These are phyloP conservation scores for Lichtheimia ramosa DNA, from an alignment of 371 early-diverging fungal species.

Conservation along the genomic window DNA sequence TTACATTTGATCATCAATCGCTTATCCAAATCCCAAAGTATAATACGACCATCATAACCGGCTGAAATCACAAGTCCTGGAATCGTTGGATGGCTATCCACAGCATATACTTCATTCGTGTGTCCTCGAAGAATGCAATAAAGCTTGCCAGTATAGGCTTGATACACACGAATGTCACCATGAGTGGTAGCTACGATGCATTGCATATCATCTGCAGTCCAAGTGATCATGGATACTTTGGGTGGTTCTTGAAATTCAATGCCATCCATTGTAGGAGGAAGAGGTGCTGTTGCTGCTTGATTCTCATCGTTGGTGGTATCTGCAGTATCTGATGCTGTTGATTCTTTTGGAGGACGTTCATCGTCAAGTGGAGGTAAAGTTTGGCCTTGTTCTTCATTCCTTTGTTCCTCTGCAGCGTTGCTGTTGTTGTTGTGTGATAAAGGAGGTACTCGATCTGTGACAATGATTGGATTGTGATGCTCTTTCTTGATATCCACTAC, in stretches of 20 bases:
- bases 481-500: slow-evolving; percentile 32
- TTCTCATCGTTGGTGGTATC: background rate
- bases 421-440: too few species aligned
- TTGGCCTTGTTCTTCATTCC: background rate
- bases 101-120: slow-evolving; percentile 66
- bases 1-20: slow-evolving; percentile 5
- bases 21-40: slow-evolving; percentile 71
- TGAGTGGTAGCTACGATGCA: slow-evolving; percentile 64
- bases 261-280: background rate
- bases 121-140: slow-evolving; percentile 61
- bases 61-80: slow-evolving; percentile 73
- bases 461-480: background rate
- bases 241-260: slow-evolving; percentile 12
- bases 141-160: slow-evolving; percentile 59
- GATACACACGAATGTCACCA: slow-evolving; percentile 64
- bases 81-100: slow-evolving; percentile 77
- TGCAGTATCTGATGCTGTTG: too few species aligned
- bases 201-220: slow-evolving; percentile 63
- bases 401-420: background rate
- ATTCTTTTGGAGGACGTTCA: background rate
- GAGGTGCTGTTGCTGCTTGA: too few species aligned
- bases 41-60: slow-evolving; percentile 83
- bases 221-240: slow-evolving; percentile 57
- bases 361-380: background rate
- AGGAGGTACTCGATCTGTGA: background rate